Base-by-base conservation (phyloP, 2,329 filamentous ascomycete genomes). In the Domatiomyces globalis region DNA sequence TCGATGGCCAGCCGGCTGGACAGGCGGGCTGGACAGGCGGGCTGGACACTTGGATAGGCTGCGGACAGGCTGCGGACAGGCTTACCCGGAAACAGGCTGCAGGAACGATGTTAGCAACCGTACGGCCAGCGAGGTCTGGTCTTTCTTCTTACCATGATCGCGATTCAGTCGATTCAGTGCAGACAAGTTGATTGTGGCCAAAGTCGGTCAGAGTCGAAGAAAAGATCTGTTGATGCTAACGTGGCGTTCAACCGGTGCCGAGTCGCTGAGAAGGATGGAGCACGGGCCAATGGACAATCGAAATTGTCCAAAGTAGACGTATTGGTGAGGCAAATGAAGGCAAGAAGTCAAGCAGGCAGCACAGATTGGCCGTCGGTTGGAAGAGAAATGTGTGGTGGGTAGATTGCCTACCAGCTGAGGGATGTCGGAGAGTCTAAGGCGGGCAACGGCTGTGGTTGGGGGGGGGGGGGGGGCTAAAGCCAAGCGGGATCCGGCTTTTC, bases 81-180 rank as follows among this genome's bases (percentile, higher is more conserved):
- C 58, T 54, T 56, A 60, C 58, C 58, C 58, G 25, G 58, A 59
- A 20, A 59, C 57, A 60, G 58, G 58, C 58, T 60, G 45, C 29
- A 48, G 43, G 36, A 44, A 4, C 19, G 20, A 1, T 25, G 52
- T 56, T 42, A 57, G 56, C 39, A 12, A 10, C 22, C 19, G 45
- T 25, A 43, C 12, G 42, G 39, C 8, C 6, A 47, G n/a, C 2
- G 18, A 42, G 33, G 44, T 17, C 15, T 19, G 19, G 19, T 20
- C 56, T 49, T 50, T 39, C 33, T 15, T 39, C 33, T 15, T 39
- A 59, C 58, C 58, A 60, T 60, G 54, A 45, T 48, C 54, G 52
- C 27, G 45, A 36, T 20, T 20, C 42, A 33, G 12, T 33, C 8
- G 29, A 33, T 10, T 33, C 4, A 15, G 12, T 15, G 33, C 33